phyloP scores from a whole-genome alignment of 129 eudicot species.

The Erigeron canadensis region DNA sequence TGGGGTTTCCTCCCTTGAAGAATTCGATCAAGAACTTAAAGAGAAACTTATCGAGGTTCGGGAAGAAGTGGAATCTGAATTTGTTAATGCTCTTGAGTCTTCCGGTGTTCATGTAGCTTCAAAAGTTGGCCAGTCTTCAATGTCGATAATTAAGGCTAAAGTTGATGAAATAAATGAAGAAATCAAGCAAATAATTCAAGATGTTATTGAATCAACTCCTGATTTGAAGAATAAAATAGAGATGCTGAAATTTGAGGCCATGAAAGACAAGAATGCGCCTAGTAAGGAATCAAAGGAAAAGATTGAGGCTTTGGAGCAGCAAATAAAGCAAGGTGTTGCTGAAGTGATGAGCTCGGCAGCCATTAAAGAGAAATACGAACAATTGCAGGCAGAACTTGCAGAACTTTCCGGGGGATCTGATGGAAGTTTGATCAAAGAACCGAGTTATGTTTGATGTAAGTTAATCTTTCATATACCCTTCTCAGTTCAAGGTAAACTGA shows the following conservation, averaged over 20 bases:
- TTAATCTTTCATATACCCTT: background rate
- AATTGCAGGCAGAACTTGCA: conserved; percentile 48
- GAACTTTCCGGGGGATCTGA: conserved; percentile 48
- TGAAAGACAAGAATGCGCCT: conserved; percentile 47
- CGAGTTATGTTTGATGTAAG: conserved; percentile 31
- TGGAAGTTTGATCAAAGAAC: conserved; percentile 42
- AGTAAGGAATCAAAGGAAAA: conserved; percentile 52
- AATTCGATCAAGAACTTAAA: conserved; percentile 44
- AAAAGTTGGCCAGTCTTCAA: conserved; percentile 30
- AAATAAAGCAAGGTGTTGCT: conserved; percentile 54
- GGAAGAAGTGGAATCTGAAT: conserved; percentile 52
- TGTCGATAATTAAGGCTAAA: conserved; percentile 36
- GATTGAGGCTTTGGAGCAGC: conserved; percentile 52
- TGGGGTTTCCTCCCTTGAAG: conserved; percentile 36
- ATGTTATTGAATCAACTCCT: conserved; percentile 50
- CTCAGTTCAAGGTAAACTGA: conserved; percentile 9
- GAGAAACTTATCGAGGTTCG: conserved; percentile 47
- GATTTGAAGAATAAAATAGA: conserved; percentile 63
- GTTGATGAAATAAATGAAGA: conserved; percentile 54
- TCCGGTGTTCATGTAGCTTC: conserved; percentile 49
- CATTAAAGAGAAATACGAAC: conserved; percentile 51
- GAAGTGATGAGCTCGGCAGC: conserved; percentile 51
- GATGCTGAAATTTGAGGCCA: conserved; percentile 47
- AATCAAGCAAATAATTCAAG: conserved; percentile 43
- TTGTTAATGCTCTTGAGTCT: conserved; percentile 45